Evolutionary conservation across 73 alveolate genomes (phyloP).

Genomic region (Blepharisma stoltei): DNA sequence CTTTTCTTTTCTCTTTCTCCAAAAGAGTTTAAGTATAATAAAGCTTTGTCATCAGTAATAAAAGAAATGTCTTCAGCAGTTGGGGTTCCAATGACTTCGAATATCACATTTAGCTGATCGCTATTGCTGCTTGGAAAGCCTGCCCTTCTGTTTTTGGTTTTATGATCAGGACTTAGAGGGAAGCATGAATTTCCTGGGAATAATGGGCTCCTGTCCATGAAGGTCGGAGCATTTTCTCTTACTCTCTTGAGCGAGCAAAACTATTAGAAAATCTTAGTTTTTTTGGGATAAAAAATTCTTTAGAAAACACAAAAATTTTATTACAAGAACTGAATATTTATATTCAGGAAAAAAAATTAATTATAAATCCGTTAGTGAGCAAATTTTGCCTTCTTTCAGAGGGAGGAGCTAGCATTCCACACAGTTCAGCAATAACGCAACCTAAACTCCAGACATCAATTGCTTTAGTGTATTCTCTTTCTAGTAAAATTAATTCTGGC

Average conservation of each 20-base stretch:
- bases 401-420: conserved; percentile 95
- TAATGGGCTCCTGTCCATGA: conserved; percentile 87
- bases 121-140: conserved; percentile 80
- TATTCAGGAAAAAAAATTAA: too few relatives aligned
- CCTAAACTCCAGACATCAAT: conserved; percentile 98
- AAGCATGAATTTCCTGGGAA: conserved; percentile 96
- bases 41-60: conserved; percentile 82
- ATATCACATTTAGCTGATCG: conserved; percentile 87
- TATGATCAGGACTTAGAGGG: conserved; percentile 87
- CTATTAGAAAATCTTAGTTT: too few relatives aligned
- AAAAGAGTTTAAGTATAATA: conserved; percentile 72
- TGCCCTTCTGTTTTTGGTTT: conserved; percentile 64
- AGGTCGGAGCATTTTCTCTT: conserved; percentile 89
- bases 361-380: too few relatives aligned
- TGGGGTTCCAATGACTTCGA: conserved; percentile 88
- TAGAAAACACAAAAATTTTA: too few relatives aligned
- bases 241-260: too few relatives aligned
- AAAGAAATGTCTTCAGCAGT: conserved; percentile 72
- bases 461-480: conserved; percentile 92
- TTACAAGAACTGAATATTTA: too few relatives aligned
- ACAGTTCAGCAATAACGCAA: conserved; percentile 90
- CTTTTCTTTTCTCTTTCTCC: conserved; percentile 56
- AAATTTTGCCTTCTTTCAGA: too few relatives aligned
- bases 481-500: conserved; percentile 94
- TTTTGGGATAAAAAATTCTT: too few relatives aligned